Evolutionary conservation across 1,284 basidiomycete genomes (phyloP).

Genomic region (Ustilago vetiveriae): DNA sequence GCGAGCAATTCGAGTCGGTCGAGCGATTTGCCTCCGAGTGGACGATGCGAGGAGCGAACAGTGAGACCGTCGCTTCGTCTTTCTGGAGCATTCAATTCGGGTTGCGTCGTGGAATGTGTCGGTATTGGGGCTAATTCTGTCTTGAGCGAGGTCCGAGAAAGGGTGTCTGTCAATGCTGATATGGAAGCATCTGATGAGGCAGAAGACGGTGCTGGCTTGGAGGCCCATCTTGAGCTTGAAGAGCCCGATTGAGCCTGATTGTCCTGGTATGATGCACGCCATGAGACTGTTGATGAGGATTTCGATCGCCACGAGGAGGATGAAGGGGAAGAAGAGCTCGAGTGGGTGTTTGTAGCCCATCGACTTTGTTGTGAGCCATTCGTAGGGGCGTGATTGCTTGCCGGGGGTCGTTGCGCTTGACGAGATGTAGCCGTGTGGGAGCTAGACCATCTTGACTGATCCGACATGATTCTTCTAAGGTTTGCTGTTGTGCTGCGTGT

Average conservation of each 20-base stretch:
- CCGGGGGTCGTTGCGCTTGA: conserved; percentile 1
- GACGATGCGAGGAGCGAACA: conserved; percentile 12
- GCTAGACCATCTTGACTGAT: conserved; percentile 25
- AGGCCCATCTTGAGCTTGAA: conserved; percentile 14
- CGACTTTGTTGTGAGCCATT: conserved; percentile 27
- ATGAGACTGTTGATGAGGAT: neutral
- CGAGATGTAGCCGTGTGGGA: conserved; percentile 6
- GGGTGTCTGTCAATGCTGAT: neutral
- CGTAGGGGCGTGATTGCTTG: neutral
- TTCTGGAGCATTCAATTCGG: no score
- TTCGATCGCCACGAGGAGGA: conserved; percentile 19
- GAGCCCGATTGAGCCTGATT: no score
- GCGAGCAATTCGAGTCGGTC: conserved; percentile 45
- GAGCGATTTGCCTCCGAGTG: conserved; percentile 37
- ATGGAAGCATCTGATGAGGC: neutral
- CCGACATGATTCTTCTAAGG: neutral
- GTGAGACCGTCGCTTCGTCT: conserved; percentile 8
- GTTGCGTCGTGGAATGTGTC: neutral
- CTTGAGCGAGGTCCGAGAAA: neutral
- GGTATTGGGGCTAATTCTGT: no score
- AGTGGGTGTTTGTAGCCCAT: conserved; percentile 15
- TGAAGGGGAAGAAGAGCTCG: neutral
- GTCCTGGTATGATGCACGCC: neutral
- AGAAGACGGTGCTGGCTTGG: neutral
- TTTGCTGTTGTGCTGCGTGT: neutral